These are phyloP conservation scores for Aspergillus taichungensis DNA, from an alignment of 495 filamentous ascomycete species.

Conservation along the genomic window DNA sequence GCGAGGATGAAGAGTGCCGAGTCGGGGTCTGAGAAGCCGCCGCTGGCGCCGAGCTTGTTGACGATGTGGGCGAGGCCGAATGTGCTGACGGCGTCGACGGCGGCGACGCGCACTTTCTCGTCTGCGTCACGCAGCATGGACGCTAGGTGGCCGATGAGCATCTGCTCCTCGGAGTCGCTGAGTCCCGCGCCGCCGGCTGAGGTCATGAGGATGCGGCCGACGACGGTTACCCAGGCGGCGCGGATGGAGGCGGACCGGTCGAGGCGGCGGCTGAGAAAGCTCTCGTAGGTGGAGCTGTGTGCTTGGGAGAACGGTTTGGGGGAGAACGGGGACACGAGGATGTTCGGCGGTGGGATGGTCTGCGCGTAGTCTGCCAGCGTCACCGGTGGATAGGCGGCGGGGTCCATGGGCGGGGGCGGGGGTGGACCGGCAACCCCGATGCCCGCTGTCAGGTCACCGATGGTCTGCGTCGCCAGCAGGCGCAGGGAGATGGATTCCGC, in stretches of 20 bases:
- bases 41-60: slow-evolving; percentile 64
- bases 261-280: slow-evolving; percentile 70
- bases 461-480: slow-evolving; percentile 78
- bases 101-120: slow-evolving; percentile 81
- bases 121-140: slow-evolving; percentile 81
- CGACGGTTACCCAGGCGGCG: slow-evolving; percentile 72
- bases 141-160: slow-evolving; percentile 61
- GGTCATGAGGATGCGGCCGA: slow-evolving; percentile 74
- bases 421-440: slow-evolving; percentile 85
- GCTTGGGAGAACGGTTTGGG: slow-evolving; percentile 76
- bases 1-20: slow-evolving; percentile 71
- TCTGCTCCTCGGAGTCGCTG: slow-evolving; percentile 63
- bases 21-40: slow-evolving; percentile 58
- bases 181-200: slow-evolving; percentile 82
- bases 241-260: slow-evolving; percentile 78
- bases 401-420: slow-evolving; percentile 61
- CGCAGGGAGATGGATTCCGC: slow-evolving; percentile 83
- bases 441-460: slow-evolving; percentile 87
- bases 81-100: slow-evolving; percentile 68
- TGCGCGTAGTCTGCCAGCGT: slow-evolving; percentile 52
- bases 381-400: slow-evolving; percentile 69
- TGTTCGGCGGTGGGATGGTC: slow-evolving; percentile 44
- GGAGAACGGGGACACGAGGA: slow-evolving; percentile 69
- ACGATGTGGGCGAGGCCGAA: slow-evolving; percentile 74
- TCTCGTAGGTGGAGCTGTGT: slow-evolving; percentile 66